Percentiles rank a stretch among this genome's conserved stretches.
Evolutionary conservation across 2,329 filamentous ascomycete genomes (phyloP).

Genomic region (Biscogniauxia sp.): DNA sequence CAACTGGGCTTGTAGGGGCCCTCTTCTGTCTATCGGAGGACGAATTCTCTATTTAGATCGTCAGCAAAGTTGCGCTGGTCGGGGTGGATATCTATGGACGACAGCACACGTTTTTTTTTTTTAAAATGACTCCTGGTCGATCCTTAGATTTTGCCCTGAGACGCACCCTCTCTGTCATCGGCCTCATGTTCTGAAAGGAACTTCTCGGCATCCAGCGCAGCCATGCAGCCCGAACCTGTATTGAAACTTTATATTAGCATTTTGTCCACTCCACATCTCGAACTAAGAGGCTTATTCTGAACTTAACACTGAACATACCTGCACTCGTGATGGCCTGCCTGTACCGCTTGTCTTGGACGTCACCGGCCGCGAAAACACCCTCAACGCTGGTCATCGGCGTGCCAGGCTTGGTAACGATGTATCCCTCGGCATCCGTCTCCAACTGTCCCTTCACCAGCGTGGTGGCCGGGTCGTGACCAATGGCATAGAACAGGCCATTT

Average conservation of each 20-base stretch:
- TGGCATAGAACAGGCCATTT: slow-evolving; percentile 93
- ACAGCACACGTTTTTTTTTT: neutral
- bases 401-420: slow-evolving; percentile 85
- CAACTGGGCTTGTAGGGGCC: neutral
- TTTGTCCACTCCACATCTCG: neutral
- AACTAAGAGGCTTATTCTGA: neutral
- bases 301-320: slow-evolving; percentile 61
- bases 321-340: slow-evolving; percentile 97
- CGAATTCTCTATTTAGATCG: slow-evolving; percentile 12
- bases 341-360: slow-evolving; percentile 98
- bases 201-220: slow-evolving; percentile 93
- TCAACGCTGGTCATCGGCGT: slow-evolving; percentile 80
- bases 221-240: slow-evolving; percentile 86
- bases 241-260: slow-evolving; percentile 13
- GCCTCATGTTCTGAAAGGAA: slow-evolving; percentile 77
- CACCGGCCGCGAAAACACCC: slow-evolving; percentile 93
- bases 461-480: slow-evolving; percentile 94
- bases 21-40: slow-evolving; percentile 5
- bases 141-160: slow-evolving; percentile 30
- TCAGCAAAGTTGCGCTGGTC: slow-evolving; percentile 6
- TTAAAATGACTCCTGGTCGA: slow-evolving; percentile 3
- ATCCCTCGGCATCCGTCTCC: slow-evolving; percentile 84
- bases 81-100: slow-evolving; percentile 7
- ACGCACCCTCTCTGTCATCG: slow-evolving; percentile 36
- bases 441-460: slow-evolving; percentile 87